Evolutionary conservation across 805 yeast species (phyloP).

Genomic region (Saccharomycopsis sp.): DNA sequence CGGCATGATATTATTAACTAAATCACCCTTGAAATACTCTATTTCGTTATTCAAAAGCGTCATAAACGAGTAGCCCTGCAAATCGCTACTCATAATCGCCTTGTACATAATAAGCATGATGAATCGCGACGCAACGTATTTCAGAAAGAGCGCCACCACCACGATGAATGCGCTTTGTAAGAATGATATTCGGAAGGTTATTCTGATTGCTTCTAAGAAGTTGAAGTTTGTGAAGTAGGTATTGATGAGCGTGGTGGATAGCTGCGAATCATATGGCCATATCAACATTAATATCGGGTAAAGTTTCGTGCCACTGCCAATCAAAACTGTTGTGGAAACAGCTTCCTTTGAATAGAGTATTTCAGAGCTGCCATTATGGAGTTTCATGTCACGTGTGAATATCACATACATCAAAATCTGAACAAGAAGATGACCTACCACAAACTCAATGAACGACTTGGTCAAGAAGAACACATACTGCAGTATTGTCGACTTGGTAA

Average conservation of each 20-base stretch:
- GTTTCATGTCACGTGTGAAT: conserved; percentile 3
- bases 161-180: conserved; percentile 9
- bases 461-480: conserved; percentile 34
- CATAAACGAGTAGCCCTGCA: not conserved
- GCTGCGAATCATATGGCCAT: conserved; percentile 90
- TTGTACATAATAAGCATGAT: not conserved
- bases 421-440: conserved; percentile 29
- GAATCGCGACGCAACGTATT: conserved; percentile 10
- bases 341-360: conserved; percentile 31
- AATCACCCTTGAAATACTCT: not conserved
- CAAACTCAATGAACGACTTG: conserved; percentile 31
- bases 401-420: conserved; percentile 24
- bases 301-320: conserved; percentile 73
- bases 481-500: conserved; percentile 18
- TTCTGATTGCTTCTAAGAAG: conserved; percentile 56
- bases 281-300: conserved; percentile 90
- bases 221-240: conserved; percentile 52
- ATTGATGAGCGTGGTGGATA: conserved; percentile 51
- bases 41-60: not conserved
- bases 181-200: conserved; percentile 24
- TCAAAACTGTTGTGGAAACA: conserved; percentile 60
- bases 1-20: not conserved
- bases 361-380: conserved; percentile 6
- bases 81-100: not conserved
- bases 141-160: conserved; percentile 5